Evolutionary conservation across 2,329 filamentous ascomycete species (phyloP), one percentile per base, ranked within the genome.

Genomic region (Gnomoniopsis sp.): DNA sequence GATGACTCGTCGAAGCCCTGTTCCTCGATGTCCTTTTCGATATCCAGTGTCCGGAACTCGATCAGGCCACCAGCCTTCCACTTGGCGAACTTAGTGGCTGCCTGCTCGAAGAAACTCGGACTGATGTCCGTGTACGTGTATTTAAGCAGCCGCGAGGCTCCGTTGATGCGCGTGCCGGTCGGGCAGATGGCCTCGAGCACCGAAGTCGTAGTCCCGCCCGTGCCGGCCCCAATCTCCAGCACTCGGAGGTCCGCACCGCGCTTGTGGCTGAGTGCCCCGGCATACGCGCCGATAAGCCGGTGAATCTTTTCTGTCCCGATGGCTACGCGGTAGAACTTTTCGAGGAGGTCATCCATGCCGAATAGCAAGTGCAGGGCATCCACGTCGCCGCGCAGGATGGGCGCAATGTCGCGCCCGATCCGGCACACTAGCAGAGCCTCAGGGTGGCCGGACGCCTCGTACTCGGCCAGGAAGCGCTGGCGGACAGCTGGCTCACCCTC

Each of bases 1-100:
- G 63, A 65, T 2, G 61, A 53, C 26, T 63, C 53, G 19, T 60
- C 55, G 33, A 71, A 75, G 0, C 71, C 73, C 57, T 76, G 74
- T 8, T 60, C 55, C 2, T 44, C 36, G 12, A 65, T 58, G 43
- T 68, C 65, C 6, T 65, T 57, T 17, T 70, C 66, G 14, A 74
- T 65, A 49, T 77, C 67, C 2, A 66, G 60, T 0, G 64, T 64
- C 19, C 64, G 63, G 38, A 66, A 66, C 12, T 63, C 60, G 64
- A 77, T 69, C 15, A 65, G 65, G 2, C 64, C 49, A 6, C 58
- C 58, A 11, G 50, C 53, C 3, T 61, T 62, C 51, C 68, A 66
- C 2, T 60, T 53, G 4, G 62, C 52, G 49, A 77, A 71, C 30
- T 62, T 66, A 19, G 68, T 63, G 49, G 66, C 57, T 1, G 73